phyloP scores from a whole-genome alignment of 139 green algal species.

The Chlorella sp. region DNA sequence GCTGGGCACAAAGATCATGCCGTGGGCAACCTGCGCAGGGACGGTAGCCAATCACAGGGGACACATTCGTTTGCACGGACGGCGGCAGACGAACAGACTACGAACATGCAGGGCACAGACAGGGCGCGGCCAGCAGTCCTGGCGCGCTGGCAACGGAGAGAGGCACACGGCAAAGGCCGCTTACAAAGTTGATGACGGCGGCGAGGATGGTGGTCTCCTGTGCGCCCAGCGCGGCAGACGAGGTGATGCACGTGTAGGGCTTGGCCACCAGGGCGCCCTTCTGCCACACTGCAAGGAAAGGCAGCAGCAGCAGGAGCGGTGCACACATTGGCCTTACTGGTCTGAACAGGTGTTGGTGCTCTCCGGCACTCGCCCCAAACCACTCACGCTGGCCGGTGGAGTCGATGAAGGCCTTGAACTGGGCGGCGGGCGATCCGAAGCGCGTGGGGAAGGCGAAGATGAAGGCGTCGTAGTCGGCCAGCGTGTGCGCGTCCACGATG shows the following conservation, averaged over 20 bases:
- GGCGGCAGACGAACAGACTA: no score
- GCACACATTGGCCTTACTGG: no score
- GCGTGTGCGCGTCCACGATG: neutral
- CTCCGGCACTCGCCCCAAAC: no score
- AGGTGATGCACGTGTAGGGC: conserved; percentile 49
- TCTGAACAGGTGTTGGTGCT: no score
- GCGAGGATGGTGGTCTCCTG: conserved; percentile 67
- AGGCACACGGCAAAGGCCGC: no score
- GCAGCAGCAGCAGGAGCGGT: no score
- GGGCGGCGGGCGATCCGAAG: conserved; percentile 19
- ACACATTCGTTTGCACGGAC: no score
- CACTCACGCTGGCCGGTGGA: conserved; percentile 61
- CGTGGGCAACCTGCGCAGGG: no score
- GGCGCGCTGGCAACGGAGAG: no score
- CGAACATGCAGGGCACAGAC: no score
- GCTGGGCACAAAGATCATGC: conserved; percentile 79
- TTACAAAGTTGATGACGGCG: conserved; percentile 55
- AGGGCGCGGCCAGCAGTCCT: no score
- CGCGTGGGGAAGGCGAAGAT: conserved; percentile 75
- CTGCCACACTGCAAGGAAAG: conserved; percentile 4
- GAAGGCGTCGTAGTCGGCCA: conserved; percentile 63
- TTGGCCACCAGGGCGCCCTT: conserved; percentile 58
- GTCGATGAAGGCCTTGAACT: conserved; percentile 69
- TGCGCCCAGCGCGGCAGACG: conserved; percentile 57
- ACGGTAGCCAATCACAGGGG: no score